phyloP scores from a whole-genome alignment of 108 stramenopile genomes.

The Nannochloropsis granulata region DNA sequence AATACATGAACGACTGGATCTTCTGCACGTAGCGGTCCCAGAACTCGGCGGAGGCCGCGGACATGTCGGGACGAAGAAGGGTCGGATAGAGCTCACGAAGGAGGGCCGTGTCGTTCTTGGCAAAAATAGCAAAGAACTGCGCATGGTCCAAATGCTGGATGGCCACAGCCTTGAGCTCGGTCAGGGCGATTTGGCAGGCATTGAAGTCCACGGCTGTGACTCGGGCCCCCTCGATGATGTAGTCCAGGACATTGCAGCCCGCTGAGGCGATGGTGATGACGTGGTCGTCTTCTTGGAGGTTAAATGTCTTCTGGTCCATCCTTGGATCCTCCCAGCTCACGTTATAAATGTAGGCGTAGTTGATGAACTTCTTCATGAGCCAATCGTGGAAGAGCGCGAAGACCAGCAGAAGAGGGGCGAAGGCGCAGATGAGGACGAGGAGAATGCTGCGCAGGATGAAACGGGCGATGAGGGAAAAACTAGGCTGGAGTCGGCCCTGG shows the following conservation, averaged over 20 bases:
- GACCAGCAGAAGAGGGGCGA: background rate
- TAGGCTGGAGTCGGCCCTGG: background rate
- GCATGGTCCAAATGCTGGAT: constrained; percentile 8
- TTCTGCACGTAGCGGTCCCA: constrained; percentile 12
- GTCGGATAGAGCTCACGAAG: constrained; percentile 9
- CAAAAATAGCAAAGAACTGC: constrained; percentile 32
- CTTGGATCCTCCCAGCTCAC: constrained; percentile 40
- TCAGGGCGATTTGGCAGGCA: constrained; percentile 32
- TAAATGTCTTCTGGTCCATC: constrained; percentile 19
- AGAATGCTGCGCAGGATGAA: background rate
- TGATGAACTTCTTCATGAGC: constrained; percentile 16
- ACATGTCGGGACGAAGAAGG: constrained; percentile 2
- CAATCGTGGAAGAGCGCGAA: constrained; percentile 14
- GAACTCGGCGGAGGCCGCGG: constrained; percentile 13
- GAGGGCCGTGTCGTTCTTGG: background rate
- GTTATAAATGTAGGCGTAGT: constrained; percentile 34
- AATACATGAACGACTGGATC: constrained; percentile 25
- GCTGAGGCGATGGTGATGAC: constrained; percentile 38
- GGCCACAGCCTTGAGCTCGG: constrained; percentile 21
- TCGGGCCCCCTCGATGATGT: constrained; percentile 33
- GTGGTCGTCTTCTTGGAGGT: constrained; percentile 23
- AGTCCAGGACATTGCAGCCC: constrained; percentile 36
- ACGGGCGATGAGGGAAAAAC: background rate
- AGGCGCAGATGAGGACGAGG: background rate
- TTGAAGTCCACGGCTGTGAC: constrained; percentile 41